Percentiles rank a stretch among this genome's conserved stretches.
Evolutionary conservation across 2,329 filamentous ascomycete species (phyloP).

Genomic region (Exophiala alcalophila): DNA sequence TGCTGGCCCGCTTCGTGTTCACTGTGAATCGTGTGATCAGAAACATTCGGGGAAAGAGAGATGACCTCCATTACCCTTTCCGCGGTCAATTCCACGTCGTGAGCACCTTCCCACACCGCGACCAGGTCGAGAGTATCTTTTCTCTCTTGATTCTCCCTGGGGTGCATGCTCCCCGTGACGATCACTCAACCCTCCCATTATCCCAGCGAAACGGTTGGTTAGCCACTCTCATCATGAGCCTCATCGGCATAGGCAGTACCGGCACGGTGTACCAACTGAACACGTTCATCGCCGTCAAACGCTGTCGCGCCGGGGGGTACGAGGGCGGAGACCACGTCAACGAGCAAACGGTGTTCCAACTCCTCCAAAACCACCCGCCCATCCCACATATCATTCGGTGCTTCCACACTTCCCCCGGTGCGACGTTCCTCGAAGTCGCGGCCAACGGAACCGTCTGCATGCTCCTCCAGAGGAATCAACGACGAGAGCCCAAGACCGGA

Average conservation of each 20-base stretch:
- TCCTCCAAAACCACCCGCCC: conserved; percentile 3
- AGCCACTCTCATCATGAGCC: too few species aligned
- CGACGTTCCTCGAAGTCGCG: conserved; percentile 7
- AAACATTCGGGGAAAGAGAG: too few species aligned
- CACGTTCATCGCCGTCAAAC: conserved; percentile 7
- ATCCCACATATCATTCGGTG: conserved; percentile 1
- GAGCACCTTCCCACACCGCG: too few species aligned
- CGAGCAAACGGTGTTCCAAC: conserved; percentile 9
- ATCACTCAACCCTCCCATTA: too few species aligned
- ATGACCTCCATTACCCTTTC: too few species aligned
- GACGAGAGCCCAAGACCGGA: not conserved
- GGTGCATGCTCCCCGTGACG: too few species aligned
- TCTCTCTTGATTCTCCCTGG: too few species aligned
- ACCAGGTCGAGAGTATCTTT: too few species aligned
- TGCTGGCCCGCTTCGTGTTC: too few species aligned
- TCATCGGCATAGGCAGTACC: conserved; percentile 3
- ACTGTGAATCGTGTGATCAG: too few species aligned
- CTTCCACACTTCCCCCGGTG: conserved; percentile 1
- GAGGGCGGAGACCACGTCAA: conserved; percentile 4
- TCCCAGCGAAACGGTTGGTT: too few species aligned
- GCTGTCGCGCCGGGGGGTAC: conserved; percentile 1
- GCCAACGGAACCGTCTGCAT: not conserved
- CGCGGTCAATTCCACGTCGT: too few species aligned
- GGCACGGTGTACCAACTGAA: conserved; percentile 7
- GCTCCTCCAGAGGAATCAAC: not conserved